These are phyloP conservation scores for Sporothrix pseudoabietina DNA, from an alignment of 2,329 filamentous ascomycete genomes.

Conservation along the genomic window DNA sequence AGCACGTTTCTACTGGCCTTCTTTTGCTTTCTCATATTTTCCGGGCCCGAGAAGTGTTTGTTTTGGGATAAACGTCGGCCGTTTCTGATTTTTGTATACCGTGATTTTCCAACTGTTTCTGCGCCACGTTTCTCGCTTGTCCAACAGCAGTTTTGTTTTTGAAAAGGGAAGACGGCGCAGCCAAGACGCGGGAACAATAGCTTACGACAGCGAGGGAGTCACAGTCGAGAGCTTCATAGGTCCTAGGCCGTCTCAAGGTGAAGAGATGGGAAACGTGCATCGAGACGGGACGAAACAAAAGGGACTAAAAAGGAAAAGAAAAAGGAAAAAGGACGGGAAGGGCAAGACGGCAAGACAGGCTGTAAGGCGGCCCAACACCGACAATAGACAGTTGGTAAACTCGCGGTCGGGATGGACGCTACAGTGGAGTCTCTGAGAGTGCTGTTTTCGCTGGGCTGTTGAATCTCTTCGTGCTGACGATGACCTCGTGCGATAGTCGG, in stretches of 20 bases:
- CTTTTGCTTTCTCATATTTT: not conserved
- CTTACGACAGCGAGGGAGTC: not conserved
- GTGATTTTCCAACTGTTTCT: not conserved
- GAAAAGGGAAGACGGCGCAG: not conserved
- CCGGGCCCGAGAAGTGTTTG: not conserved
- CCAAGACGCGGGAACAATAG: conserved; percentile 9
- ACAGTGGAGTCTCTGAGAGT: not conserved
- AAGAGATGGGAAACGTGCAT: not conserved
- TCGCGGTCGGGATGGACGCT: not conserved
- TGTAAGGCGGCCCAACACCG: not conserved
- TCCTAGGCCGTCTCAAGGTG: not conserved
- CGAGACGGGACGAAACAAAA: not conserved
- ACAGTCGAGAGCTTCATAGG: not conserved
- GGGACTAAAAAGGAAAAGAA: not conserved
- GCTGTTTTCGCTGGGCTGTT: not conserved
- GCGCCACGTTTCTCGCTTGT: not conserved
- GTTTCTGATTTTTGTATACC: not conserved
- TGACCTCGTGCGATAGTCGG: not conserved
- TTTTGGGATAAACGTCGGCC: not conserved
- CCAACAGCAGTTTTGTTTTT: not conserved
- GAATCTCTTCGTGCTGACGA: not conserved
- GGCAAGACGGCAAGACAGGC: not conserved
- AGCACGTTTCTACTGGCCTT: not conserved
- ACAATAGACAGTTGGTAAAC: not conserved
- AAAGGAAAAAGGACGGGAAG: not conserved